Conservation (phyloP, 2,329 filamentous ascomycete species). For the Geosmithia flava region DNA sequence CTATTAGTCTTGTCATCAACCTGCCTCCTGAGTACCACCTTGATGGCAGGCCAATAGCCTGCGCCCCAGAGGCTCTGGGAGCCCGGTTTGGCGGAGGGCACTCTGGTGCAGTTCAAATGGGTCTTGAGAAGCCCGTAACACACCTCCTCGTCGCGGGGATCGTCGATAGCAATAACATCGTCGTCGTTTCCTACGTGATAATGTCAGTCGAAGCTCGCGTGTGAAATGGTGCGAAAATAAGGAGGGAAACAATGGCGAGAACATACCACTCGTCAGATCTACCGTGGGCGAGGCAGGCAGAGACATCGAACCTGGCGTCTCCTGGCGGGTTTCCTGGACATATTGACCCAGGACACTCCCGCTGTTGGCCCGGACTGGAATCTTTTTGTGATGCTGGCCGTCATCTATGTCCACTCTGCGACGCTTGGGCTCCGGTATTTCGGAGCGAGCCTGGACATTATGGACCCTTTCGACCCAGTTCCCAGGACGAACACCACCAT, state of each 20-base stretch:
- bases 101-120: constrained; percentile 50
- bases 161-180: constrained; percentile 42
- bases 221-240: not conserved
- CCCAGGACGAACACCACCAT: constrained; percentile 28
- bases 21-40: constrained; percentile 53
- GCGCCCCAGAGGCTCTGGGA: constrained; percentile 44
- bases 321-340: constrained; percentile 45
- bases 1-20: constrained; percentile 40
- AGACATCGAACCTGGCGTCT: constrained; percentile 18
- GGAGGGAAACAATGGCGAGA: constrained; percentile 7
- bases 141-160: constrained; percentile 56
- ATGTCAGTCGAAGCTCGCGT: not conserved
- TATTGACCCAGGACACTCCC: constrained; percentile 52
- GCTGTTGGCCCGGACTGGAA: constrained; percentile 20
- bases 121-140: constrained; percentile 71
- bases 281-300: constrained; percentile 32
- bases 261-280: constrained; percentile 43
- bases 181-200: constrained; percentile 31
- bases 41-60: constrained; percentile 60
- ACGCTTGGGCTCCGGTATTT: constrained; percentile 50
- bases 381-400: constrained; percentile 22
- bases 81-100: constrained; percentile 58
- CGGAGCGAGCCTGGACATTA: constrained; percentile 54
- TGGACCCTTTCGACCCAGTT: constrained; percentile 65
- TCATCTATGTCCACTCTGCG: constrained; percentile 37